Percentiles rank a stretch among this genome's conserved stretches.
Conservation (phyloP, 2,329 filamentous ascomycete genomes). For the Metarhizium sp. region DNA sequence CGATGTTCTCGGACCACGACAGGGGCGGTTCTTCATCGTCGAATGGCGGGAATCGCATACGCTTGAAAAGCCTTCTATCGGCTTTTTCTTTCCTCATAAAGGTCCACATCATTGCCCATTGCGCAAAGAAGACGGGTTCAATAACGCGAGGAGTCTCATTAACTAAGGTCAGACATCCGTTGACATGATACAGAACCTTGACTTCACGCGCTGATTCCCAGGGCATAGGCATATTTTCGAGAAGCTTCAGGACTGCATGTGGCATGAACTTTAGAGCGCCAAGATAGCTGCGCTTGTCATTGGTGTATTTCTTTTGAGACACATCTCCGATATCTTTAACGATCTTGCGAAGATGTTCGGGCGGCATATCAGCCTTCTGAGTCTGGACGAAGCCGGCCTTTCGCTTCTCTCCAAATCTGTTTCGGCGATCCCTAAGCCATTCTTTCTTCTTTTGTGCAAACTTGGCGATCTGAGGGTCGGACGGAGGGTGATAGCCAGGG, state of each 20-base stretch:
- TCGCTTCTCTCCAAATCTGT: slow-evolving; percentile 92
- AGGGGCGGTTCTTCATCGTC: slow-evolving; percentile 97
- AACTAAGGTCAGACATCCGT: slow-evolving; percentile 91
- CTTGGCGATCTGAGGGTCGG: slow-evolving; percentile 81
- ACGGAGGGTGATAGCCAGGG: slow-evolving; percentile 71
- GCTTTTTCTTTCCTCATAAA: slow-evolving; percentile 98
- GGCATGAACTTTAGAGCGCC: slow-evolving; percentile 99
- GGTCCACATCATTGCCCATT: slow-evolving; percentile 99
- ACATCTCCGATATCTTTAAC: slow-evolving; percentile 98
- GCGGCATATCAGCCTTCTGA: slow-evolving; percentile 97
- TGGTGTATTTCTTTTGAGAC: slow-evolving; percentile 98
- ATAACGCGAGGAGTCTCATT: slow-evolving; percentile 96
- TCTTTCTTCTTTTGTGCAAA: slow-evolving; percentile 98
- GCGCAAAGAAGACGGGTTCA: slow-evolving; percentile 93
- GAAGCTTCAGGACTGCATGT: slow-evolving; percentile 88
- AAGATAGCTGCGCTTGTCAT: slow-evolving; percentile 94
- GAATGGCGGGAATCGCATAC: slow-evolving; percentile 97
- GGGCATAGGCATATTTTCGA: slow-evolving; percentile 99
- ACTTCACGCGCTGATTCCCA: slow-evolving; percentile 96
- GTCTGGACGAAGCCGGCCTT: slow-evolving; percentile 96
- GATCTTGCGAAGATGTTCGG: slow-evolving; percentile 96
- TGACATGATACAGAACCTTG: slow-evolving; percentile 96
- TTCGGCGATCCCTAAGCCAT: slow-evolving; percentile 87
- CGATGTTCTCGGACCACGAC: slow-evolving; percentile 97
- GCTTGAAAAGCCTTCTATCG: slow-evolving; percentile 90